Base-by-base conservation (phyloP, 129 eudicot species). In the Flaveria linearis region DNA sequence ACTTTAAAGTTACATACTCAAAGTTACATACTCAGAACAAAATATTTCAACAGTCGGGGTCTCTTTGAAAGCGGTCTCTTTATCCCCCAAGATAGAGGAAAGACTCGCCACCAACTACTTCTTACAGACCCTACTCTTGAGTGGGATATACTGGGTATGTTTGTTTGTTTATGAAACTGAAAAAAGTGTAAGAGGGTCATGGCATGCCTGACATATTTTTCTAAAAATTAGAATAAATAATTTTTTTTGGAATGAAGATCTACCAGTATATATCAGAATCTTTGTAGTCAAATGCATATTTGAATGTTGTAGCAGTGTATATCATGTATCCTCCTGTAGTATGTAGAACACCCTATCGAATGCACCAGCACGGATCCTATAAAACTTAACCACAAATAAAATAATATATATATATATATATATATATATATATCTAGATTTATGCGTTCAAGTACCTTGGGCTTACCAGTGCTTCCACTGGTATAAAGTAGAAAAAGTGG, bases 241-340 rank as follows among this genome's bases (percentile, higher is more conserved):
- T 17, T 14, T 13, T 45, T 57, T 51, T 8, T 18, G 69, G 65
- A 77, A 77, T 72, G 5, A 68, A 62, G 53, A 47, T 33, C 9
- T 91, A 95, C 99, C 99, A 95, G 85, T 95, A 95, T 79, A 91
- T 62, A 62, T 95, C 97, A 28, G 92, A 77, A 14, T 87, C 89
- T 65, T 95, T 95, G 80, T 91, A 89, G 88, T 95, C 99, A 58
- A 95, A 95, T 69, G 99, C 94, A 80, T 91, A 95, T 82, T 95
- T 91, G 74, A 95, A 95, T 77, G 99, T 95, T 53, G 96, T 89
- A 73, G 99, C 99, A 49, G 97, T 86, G 81, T 87, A 95, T 79
- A 95, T 86, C 99, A 95, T 95, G 87, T 95, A 95, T 77, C 99
- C 99, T 80, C 99, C 99, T 68, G 99, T 95, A 80, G 99, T 95